Evolutionary conservation across 2,329 filamentous ascomycete genomes (phyloP).

Genomic region (Pezicula carpinea): DNA sequence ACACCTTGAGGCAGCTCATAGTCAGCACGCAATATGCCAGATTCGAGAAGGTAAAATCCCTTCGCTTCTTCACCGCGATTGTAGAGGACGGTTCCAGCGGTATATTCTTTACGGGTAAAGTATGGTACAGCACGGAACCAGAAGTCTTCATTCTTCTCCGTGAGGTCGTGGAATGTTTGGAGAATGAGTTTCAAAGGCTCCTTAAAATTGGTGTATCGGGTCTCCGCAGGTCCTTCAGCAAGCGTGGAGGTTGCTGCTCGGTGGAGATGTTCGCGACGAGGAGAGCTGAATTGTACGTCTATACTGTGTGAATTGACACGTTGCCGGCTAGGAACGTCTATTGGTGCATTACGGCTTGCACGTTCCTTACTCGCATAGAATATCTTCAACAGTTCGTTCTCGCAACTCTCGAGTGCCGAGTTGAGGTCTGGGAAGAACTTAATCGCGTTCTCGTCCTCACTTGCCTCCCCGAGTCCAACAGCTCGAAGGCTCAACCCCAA

Average conservation of each 20-base stretch:
- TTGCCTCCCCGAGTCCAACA: conserved; percentile 66
- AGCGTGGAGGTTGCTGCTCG: conserved; percentile 75
- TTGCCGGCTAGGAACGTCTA: conserved; percentile 24
- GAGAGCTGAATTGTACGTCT: conserved; percentile 66
- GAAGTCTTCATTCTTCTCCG: conserved; percentile 84
- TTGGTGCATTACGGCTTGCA: conserved; percentile 37
- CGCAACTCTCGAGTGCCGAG: conserved; percentile 86
- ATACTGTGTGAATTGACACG: conserved; percentile 32
- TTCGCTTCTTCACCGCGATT: conserved; percentile 69
- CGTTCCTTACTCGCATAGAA: conserved; percentile 67
- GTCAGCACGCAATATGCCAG: conserved; percentile 82
- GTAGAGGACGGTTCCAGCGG: conserved; percentile 71
- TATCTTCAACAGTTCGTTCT: conserved; percentile 85
- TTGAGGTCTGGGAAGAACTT: conserved; percentile 86
- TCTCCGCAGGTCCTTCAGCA: conserved; percentile 54
- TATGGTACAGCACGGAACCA: conserved; percentile 80
- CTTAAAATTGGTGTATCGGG: conserved; percentile 78
- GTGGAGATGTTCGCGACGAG: conserved; percentile 71
- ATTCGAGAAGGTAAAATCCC: conserved; percentile 87
- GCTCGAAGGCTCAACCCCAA: conserved; percentile 76
- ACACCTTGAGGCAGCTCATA: conserved; percentile 87
- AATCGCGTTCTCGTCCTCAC: conserved; percentile 61
- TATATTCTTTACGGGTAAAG: conserved; percentile 66
- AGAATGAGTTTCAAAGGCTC: conserved; percentile 89
- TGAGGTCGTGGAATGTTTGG: conserved; percentile 90